A percentile compares a stretch with the other conserved stretches of the same genome.
phyloP scores from a whole-genome alignment of 345 rosid species.

The Gossypium herbaceum region DNA sequence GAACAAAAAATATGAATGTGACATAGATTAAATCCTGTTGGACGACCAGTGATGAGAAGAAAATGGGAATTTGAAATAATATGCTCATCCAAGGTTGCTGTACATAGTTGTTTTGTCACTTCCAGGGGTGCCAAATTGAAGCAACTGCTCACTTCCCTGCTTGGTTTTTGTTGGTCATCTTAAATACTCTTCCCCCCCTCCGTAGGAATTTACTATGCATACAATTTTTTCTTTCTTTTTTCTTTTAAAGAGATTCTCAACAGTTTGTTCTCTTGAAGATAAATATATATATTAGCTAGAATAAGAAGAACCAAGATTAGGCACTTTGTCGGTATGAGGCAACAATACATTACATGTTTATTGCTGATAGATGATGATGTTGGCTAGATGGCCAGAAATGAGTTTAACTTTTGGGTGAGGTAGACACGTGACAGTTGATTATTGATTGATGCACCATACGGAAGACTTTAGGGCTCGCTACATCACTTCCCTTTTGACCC shows the following conservation, averaged over 20 bases:
- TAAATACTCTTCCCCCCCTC: background rate
- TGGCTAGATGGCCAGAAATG: background rate
- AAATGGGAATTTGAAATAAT: background rate
- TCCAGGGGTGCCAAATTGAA: conserved; percentile 9
- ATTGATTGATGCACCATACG: background rate
- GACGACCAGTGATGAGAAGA: background rate
- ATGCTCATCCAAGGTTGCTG: background rate
- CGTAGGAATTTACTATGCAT: background rate
- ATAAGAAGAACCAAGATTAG: background rate
- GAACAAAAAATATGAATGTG: background rate
- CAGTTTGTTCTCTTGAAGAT: background rate
- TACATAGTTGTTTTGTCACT: conserved; percentile 2
- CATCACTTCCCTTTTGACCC: background rate
- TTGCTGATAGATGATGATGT: background rate
- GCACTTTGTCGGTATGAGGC: too few relatives aligned
- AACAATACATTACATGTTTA: background rate
- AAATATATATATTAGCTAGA: background rate
- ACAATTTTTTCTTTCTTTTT: background rate
- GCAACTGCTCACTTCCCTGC: background rate
- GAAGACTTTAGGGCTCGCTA: background rate
- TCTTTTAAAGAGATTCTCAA: background rate
- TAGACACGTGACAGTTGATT: background rate
- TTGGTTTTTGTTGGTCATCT: conserved; percentile 13
- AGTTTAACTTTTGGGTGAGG: background rate
- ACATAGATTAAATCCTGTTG: background rate